These are phyloP conservation scores for Saccharomyces kudriavzevii DNA, from an alignment of 805 yeast species.

Conservation along the genomic window DNA sequence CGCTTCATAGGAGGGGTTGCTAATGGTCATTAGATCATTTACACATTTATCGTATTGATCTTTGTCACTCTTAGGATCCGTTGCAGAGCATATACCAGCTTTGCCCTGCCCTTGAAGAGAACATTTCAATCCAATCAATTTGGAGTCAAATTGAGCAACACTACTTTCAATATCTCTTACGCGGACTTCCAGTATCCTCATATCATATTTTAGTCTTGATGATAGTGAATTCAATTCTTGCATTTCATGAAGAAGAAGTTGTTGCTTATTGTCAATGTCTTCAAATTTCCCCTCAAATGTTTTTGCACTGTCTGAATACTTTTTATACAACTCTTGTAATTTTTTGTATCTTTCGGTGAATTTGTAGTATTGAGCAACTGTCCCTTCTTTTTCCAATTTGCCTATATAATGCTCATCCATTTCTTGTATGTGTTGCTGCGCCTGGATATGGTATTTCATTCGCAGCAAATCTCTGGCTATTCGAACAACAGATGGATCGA, in stretches of 20 bases:
- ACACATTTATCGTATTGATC: constrained; percentile 11
- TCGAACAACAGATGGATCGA: constrained; percentile 25
- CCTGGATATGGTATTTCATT: constrained; percentile 9
- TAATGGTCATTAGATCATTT: constrained; percentile 7
- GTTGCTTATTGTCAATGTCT: constrained; percentile 22
- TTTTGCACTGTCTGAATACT: constrained; percentile 13
- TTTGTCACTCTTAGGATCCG: constrained; percentile 10
- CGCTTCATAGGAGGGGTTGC: constrained; percentile 10
- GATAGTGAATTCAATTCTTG: constrained; percentile 49
- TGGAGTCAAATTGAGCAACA: constrained; percentile 36
- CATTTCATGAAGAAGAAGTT: constrained; percentile 34
- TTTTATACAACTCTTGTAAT: constrained; percentile 12
- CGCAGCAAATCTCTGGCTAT: constrained; percentile 25
- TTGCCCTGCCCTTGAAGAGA: constrained; percentile 12
- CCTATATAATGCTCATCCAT: not conserved
- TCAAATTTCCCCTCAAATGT: constrained; percentile 16
- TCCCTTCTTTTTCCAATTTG: not conserved
- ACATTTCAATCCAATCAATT: constrained; percentile 13
- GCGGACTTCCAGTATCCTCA: constrained; percentile 48
- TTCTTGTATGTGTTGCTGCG: constrained; percentile 7
- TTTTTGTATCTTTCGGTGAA: constrained; percentile 2
- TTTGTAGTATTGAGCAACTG: not conserved
- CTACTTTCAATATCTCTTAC: constrained; percentile 62
- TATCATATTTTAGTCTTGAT: constrained; percentile 58
- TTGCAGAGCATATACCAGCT: constrained; percentile 4